Evolutionary conservation across 2,329 filamentous ascomycete genomes (phyloP).

Genomic region (Colletotrichum liriopes): DNA sequence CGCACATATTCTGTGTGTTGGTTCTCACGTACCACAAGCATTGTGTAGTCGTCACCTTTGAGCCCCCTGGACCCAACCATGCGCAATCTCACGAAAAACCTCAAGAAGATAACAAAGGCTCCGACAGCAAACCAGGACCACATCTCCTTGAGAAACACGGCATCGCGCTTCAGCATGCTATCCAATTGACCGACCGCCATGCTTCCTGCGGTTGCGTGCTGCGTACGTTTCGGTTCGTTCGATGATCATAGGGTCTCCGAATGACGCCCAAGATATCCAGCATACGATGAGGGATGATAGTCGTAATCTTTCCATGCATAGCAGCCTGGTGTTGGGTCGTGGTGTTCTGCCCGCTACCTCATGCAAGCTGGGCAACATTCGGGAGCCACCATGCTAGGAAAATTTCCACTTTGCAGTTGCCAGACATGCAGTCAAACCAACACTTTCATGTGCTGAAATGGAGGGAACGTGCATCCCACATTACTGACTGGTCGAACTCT

Average conservation of each 20-base stretch:
- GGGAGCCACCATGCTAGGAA: too few species aligned
- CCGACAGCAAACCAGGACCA: conserved; percentile 54
- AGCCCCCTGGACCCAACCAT: conserved; percentile 56
- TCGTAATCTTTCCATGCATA: background rate
- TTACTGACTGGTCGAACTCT: too few species aligned
- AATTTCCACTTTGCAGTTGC: too few species aligned
- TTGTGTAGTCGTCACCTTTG: conserved; percentile 57
- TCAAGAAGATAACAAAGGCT: conserved; percentile 49
- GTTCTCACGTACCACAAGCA: conserved; percentile 47
- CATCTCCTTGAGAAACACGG: conserved; percentile 49
- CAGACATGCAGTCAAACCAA: too few species aligned
- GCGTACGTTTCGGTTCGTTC: background rate
- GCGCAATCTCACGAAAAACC: conserved; percentile 54
- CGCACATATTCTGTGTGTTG: background rate
- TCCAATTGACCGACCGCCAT: conserved; percentile 22
- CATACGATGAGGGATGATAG: background rate
- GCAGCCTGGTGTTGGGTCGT: too few species aligned
- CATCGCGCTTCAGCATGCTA: conserved; percentile 19
- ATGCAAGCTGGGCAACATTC: too few species aligned
- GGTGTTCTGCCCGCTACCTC: too few species aligned
- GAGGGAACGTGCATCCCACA: too few species aligned
- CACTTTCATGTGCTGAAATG: too few species aligned
- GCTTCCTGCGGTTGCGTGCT: background rate
- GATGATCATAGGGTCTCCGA: background rate
- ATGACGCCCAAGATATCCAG: background rate